phyloP scores from a whole-genome alignment of 192 early-diverging fungal genomes.

The Coemansia sp. region DNA sequence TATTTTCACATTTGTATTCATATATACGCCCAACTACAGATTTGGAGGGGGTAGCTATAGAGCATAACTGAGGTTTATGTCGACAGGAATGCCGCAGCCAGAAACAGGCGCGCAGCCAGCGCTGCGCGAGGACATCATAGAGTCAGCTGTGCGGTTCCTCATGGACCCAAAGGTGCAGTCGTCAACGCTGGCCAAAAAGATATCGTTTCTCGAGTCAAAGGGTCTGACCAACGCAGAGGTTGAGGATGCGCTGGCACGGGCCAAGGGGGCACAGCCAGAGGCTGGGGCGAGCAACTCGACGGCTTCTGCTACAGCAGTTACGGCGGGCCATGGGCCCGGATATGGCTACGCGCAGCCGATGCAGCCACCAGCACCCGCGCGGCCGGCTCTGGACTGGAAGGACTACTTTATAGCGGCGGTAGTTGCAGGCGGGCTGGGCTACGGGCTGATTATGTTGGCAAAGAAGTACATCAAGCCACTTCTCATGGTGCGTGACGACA shows the following conservation, averaged over 20 bases:
- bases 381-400: slow-evolving; percentile 82
- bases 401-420: slow-evolving; percentile 90
- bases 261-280: slow-evolving; percentile 39
- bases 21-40: too few relatives aligned
- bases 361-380: slow-evolving; percentile 55
- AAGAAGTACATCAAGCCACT: slow-evolving; percentile 52
- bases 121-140: slow-evolving; percentile 70
- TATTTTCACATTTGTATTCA: too few relatives aligned
- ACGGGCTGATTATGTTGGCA: slow-evolving; percentile 72
- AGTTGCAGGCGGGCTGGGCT: slow-evolving; percentile 83
- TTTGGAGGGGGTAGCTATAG: too few relatives aligned
- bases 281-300: slow-evolving; percentile 4
- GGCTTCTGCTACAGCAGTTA: background rate
- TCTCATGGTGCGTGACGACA: slow-evolving; percentile 42
- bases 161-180: slow-evolving; percentile 88
- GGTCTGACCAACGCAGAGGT: slow-evolving; percentile 91
- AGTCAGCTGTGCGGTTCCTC: slow-evolving; percentile 89
- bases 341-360: slow-evolving; percentile 46
- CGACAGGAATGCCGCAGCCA: slow-evolving; percentile 14
- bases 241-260: slow-evolving; percentile 76
- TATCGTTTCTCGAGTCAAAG: slow-evolving; percentile 96
- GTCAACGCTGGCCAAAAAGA: slow-evolving; percentile 83
- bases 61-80: too few relatives aligned
- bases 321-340: slow-evolving; percentile 4
- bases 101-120: slow-evolving; percentile 12